These are phyloP conservation scores for Diplosphaera chodatii DNA, from an alignment of 139 green algal species.

Conservation along the genomic window DNA sequence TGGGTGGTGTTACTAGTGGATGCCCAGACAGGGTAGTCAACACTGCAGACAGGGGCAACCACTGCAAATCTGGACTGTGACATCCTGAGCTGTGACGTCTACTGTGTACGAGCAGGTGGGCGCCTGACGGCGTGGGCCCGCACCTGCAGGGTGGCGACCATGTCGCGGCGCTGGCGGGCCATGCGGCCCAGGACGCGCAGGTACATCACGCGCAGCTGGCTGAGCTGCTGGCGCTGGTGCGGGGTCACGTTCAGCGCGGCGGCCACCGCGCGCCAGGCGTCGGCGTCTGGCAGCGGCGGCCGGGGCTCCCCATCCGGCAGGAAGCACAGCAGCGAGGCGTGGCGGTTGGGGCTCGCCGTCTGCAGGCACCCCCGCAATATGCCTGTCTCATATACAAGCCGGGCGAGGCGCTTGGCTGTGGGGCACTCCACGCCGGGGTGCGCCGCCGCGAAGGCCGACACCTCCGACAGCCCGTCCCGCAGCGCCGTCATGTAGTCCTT, in stretches of 20 bases:
- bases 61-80: no score
- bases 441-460: background rate
- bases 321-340: background rate
- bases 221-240: background rate
- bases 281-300: background rate
- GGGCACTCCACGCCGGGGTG: background rate
- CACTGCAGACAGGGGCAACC: no score
- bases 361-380: background rate
- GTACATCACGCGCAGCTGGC: background rate
- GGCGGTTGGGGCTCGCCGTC: background rate
- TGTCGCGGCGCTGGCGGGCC: background rate
- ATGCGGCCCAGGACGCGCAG: background rate
- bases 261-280: background rate
- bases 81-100: no score
- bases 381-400: background rate
- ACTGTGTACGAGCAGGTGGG: no score
- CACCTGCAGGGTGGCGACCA: background rate
- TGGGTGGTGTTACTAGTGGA: no score
- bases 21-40: no score
- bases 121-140: no score
- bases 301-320: background rate
- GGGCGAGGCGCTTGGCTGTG: background rate
- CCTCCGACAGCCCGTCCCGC: background rate
- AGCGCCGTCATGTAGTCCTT: conserved; percentile 1
- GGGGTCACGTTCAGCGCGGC: background rate